These are phyloP conservation scores for Trametes cinnabarina DNA, from an alignment of 768 basidiomycete genomes.

Conservation along the genomic window DNA sequence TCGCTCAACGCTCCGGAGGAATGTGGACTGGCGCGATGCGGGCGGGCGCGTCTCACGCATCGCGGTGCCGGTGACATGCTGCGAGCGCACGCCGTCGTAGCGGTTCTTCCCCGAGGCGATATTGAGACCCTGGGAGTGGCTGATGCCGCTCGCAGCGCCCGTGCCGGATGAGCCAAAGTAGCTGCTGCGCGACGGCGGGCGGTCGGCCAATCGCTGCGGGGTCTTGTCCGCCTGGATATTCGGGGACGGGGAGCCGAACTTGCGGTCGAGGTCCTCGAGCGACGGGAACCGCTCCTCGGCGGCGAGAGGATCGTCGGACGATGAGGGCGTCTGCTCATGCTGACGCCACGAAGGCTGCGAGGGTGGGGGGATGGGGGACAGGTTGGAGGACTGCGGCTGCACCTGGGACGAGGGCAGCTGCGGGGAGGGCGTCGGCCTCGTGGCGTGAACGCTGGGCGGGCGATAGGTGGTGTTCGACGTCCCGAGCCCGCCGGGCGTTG, in stretches of 20 bases:
- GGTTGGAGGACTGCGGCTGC: constrained; percentile 15
- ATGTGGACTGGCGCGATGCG: constrained; percentile 10
- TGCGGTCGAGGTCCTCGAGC: constrained; percentile 76
- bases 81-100: constrained; percentile 49
- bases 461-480: constrained; percentile 27
- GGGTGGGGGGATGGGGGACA: constrained; percentile 11
- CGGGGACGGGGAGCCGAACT: constrained; percentile 36
- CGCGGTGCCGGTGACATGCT: constrained; percentile 53
- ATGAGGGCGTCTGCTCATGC: constrained; percentile 4
- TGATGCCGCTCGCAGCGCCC: not conserved
- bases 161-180: constrained; percentile 9
- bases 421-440: constrained; percentile 23
- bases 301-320: constrained; percentile 38
- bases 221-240: not conserved
- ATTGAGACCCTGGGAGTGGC: not conserved
- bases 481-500: constrained; percentile 15
- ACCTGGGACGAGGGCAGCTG: constrained; percentile 13
- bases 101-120: constrained; percentile 12
- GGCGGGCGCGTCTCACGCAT: constrained; percentile 40
- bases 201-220: constrained; percentile 8
- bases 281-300: constrained; percentile 83
- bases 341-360: constrained; percentile 16
- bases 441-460: constrained; percentile 25
- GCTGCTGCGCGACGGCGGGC: constrained; percentile 17
- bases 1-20: constrained; percentile 9